A percentile compares a stretch with the other conserved stretches of the same genome.
Conservation (phyloP, 2,329 filamentous ascomycete species). For the Fusarium temperatum region DNA sequence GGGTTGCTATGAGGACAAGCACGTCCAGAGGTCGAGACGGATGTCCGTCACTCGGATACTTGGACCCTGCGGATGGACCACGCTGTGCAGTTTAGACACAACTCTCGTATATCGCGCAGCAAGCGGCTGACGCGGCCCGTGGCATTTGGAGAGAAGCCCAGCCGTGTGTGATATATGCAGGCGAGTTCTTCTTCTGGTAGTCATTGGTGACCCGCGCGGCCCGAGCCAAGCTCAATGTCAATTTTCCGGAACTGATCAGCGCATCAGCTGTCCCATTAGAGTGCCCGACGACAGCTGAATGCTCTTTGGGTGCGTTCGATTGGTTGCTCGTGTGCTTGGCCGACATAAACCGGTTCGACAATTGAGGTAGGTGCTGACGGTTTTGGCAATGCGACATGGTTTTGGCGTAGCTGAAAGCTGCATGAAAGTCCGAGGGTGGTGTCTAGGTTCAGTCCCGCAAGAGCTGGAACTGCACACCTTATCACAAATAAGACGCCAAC, state of each 20-base stretch:
- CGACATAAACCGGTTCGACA: not conserved
- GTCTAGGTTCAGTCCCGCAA: not conserved
- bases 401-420: not conserved
- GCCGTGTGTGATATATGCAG: not conserved
- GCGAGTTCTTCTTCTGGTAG: not conserved
- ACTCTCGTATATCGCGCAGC: not conserved
- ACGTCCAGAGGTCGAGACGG: not conserved
- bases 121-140: not conserved
- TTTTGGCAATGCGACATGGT: not conserved
- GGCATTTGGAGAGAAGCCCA: not conserved
- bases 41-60: not conserved
- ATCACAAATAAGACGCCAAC: not conserved
- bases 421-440: not conserved
- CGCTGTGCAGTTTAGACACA: not conserved
- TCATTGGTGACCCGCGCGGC: not conserved
- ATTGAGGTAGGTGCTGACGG: not conserved
- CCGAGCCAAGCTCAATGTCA: not conserved
- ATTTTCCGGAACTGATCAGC: not conserved
- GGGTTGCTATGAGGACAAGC: not conserved
- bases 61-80: not conserved
- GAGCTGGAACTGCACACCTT: not conserved
- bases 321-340: not conserved
- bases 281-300: not conserved
- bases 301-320: not conserved
- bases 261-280: not conserved